A percentile compares a stretch with the other conserved stretches of the same genome.
phyloP scores from a whole-genome alignment of 495 filamentous ascomycete species.

The Xylaria intraflava region DNA sequence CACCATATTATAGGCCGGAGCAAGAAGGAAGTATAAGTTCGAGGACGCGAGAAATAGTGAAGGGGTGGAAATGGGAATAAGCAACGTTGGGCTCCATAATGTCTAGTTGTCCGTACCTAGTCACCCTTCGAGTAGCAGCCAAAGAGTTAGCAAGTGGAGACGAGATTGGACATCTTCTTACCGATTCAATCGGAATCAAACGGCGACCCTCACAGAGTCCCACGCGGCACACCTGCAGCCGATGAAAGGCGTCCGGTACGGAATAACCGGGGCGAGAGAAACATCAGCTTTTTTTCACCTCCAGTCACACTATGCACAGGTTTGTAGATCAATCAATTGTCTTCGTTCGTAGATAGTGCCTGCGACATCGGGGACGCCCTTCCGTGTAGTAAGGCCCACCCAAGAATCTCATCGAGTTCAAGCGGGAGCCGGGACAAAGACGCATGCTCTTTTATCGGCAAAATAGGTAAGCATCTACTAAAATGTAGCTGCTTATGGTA shows the following conservation, averaged over 20 bases:
- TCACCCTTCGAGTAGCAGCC: too few species aligned
- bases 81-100: too few species aligned
- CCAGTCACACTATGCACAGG: too few species aligned
- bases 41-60: not conserved
- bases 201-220: constrained; percentile 5
- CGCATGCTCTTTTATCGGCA: not conserved
- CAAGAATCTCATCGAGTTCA: not conserved
- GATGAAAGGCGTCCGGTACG: not conserved
- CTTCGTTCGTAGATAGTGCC: too few species aligned
- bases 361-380: too few species aligned
- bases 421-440: not conserved
- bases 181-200: too few species aligned
- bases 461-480: too few species aligned
- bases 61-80: not conserved
- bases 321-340: too few species aligned
- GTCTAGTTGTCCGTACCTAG: too few species aligned
- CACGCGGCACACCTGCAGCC: not conserved
- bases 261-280: not conserved
- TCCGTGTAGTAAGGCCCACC: not conserved
- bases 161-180: too few species aligned
- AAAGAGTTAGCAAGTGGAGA: constrained; percentile 4
- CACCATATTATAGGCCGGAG: not conserved
- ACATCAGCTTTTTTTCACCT: too few species aligned
- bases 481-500: too few species aligned
- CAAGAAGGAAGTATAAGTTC: not conserved